Base-by-base conservation (phyloP, 768 basidiomycete genomes). In the Candolleomyces efflorescens region DNA sequence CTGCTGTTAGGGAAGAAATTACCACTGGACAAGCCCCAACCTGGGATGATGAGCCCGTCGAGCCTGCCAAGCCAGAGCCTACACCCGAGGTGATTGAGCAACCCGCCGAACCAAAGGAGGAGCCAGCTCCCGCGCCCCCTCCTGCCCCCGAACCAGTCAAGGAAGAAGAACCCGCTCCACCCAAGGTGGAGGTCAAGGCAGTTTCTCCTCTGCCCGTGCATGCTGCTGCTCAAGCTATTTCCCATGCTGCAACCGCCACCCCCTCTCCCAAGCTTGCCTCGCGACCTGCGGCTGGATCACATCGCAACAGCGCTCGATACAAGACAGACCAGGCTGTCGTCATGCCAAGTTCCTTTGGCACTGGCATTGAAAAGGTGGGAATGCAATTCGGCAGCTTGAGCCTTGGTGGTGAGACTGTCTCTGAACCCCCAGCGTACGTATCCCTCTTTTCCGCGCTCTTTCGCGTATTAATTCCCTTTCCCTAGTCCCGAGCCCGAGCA, bases 301-400 rank as follows among this genome's bases (percentile, higher is more conserved):
- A 88, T 54, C 81, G 86, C 48, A 75, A 71, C 62, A 81, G 77
- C 47, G 80, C 82, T 36, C 83, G 84, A 53, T 85, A 86, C 75
- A 92, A 91, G 76, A 82, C 80, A 4, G 88, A 92, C 60, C 87
- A 90, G 57, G 83, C 91, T 38, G 92, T 93, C 17, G 86, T 92
- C 56, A 85, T 92, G 82, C 90, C 91, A 1, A 79, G 80, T 45
- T 83, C 80, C 53, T 87, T 87, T 68, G 81, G 82, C 27, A 65
- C 80, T 36, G 78, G 78, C 17, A 67, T 89, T 22, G 90, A 92
- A 67, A 92, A 90, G 67, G 75, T 93, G 53, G 91, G 91, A 50
- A 92, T 94, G 91, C 90, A 92, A 65, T 94, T 94, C 66, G 91
- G 91, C 52, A 92, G 90, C 69, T 72, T 93, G 64, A 89, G 83